phyloP scores from a whole-genome alignment of 225 moss, liverwort and hornwort species.

The Marchantia polymorpha region DNA sequence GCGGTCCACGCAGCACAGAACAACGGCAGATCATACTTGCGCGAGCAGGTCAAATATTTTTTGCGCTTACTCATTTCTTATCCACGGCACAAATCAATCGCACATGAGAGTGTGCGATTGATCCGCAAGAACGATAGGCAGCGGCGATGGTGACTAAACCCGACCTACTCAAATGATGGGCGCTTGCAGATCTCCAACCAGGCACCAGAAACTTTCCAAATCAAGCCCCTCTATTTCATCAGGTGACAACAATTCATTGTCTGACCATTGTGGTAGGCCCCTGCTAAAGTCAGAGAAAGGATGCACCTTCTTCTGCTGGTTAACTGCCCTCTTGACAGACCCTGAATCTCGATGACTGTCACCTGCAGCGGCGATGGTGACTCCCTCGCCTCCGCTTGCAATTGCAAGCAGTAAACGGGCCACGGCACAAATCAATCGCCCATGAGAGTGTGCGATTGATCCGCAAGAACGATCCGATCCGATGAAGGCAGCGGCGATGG shows the following conservation, averaged over 20 bases:
- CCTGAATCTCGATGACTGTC: conserved; percentile 42
- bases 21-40: conserved; percentile 76
- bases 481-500: no score
- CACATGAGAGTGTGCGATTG: neutral
- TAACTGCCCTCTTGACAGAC: conserved; percentile 33
- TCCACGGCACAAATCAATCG: neutral
- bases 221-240: conserved; percentile 49
- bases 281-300: conserved; percentile 22
- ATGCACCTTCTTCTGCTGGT: conserved; percentile 23
- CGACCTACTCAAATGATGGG: no score
- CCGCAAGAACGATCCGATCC: no score
- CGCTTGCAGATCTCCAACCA: conserved; percentile 29
- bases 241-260: conserved; percentile 28
- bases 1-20: conserved; percentile 74
- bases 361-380: no score
- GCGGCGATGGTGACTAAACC: no score
- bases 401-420: no score
- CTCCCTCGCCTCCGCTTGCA: no score
- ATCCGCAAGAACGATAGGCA: no score
- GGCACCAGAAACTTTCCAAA: conserved; percentile 55
- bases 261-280: neutral
- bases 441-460: no score
- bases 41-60: conserved; percentile 72
- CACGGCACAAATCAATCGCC: neutral
- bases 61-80: conserved; percentile 51